Base-by-base conservation (phyloP, 306 rosid species). In the Senna tora region DNA sequence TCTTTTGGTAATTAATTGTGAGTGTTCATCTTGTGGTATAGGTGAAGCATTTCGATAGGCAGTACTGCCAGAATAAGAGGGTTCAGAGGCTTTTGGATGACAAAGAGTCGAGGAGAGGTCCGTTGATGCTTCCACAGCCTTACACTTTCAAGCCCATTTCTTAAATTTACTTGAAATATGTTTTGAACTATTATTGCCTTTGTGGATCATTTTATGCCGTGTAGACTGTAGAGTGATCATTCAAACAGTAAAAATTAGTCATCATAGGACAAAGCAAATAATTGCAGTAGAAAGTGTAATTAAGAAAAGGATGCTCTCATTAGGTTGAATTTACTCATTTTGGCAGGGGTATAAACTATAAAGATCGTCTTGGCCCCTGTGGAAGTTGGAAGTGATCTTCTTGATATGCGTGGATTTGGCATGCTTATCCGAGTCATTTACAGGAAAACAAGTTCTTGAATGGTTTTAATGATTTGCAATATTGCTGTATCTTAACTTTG, bases 41-140 rank as follows among this genome's bases (percentile, higher is more conserved):
- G 97, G 99, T 95, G 86, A 92, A 87, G 75, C 99, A 95, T 82
- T 95, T 91, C 43, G 97, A 95, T 86, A 78, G 90, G 79, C 88
- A 84, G 60, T 82, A 86, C 58, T 95, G 97, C 66, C 87, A 84
- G 96, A 88, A 80, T 79, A 84, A 67, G 65, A 85, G 88, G 83
- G 80, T 75, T 72, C 88, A 95, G 81, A 86, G 97, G 77, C 99
- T 89, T 57, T 80, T 95, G 87, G 96, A 95, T 80, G 99, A 95
- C 67, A 88, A 81, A 76, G 70, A 22, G 9, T 45, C 55, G 41
- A 65, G 70, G 55, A 65, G 70, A 65, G 70, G 54, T 65, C 39
- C 70, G 85, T 85, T 86, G 85, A 69, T 33, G 52, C 90, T 89
- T 8, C 83, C 86, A 58, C 79, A 82, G 32, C 80, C 83, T 74